Evolutionary conservation across 768 basidiomycete species (phyloP).

Genomic region (Chlorophyllum brunneum): DNA sequence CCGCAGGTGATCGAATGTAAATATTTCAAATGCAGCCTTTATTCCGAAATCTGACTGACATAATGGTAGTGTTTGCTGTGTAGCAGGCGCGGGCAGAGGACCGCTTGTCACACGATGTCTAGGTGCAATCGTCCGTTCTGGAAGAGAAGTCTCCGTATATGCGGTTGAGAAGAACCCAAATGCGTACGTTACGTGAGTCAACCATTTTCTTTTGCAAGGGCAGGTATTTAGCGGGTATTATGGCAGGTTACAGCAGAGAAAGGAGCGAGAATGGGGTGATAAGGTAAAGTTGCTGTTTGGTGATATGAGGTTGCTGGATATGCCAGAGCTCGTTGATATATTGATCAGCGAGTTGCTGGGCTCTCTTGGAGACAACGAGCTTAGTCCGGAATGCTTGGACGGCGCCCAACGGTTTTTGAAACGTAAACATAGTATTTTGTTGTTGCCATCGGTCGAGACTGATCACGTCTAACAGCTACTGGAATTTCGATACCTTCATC

Average conservation of each 20-base stretch:
- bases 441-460: neutral
- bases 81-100: slow-evolving; percentile 94
- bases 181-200: slow-evolving; percentile 83
- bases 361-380: slow-evolving; percentile 97
- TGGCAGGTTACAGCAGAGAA: slow-evolving; percentile 76
- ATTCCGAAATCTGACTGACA: neutral
- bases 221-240: neutral
- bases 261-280: slow-evolving; percentile 78
- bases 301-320: slow-evolving; percentile 83
- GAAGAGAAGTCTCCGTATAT: slow-evolving; percentile 62
- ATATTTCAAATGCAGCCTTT: slow-evolving; percentile 20
- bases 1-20: slow-evolving; percentile 58
- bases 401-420: slow-evolving; percentile 93
- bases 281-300: slow-evolving; percentile 84
- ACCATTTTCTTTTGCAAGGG: neutral
- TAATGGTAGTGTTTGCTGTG: slow-evolving; percentile 66
- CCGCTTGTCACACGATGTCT: slow-evolving; percentile 87
- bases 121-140: slow-evolving; percentile 65
- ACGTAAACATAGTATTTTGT: slow-evolving; percentile 44
- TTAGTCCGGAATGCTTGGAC: slow-evolving; percentile 97
- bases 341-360: slow-evolving; percentile 94
- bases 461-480: slow-evolving; percentile 48
- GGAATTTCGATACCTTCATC: slow-evolving; percentile 97
- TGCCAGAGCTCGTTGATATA: slow-evolving; percentile 90
- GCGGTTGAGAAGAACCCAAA: slow-evolving; percentile 97